Conservation (phyloP, 257 asterid species). For the Nyctanthes arbortristis region DNA sequence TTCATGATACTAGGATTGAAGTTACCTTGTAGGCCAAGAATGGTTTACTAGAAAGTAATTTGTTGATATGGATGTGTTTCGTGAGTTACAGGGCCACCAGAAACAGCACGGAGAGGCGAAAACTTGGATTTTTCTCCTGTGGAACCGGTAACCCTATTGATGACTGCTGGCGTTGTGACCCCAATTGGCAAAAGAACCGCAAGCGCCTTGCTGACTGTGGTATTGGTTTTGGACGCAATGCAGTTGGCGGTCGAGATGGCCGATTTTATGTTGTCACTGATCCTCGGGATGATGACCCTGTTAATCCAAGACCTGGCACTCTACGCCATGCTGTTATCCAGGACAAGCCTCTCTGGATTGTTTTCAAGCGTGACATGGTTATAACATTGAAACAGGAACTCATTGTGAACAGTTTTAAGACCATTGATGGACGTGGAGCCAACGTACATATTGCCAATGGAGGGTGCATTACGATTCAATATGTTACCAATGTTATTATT, state of each 20-base stretch:
- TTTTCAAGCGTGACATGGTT: conserved; percentile 88
- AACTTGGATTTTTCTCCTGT: conserved; percentile 82
- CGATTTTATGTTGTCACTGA: conserved; percentile 76
- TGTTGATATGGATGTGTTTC: neutral
- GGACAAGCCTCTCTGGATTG: conserved; percentile 84
- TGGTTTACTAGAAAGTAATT: neutral
- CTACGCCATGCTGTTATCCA: conserved; percentile 95
- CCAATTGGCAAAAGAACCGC: conserved; percentile 80
- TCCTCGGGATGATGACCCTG: conserved; percentile 69
- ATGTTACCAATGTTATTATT: conserved; percentile 68
- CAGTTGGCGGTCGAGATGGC: conserved; percentile 92
- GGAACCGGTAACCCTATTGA: conserved; percentile 93
- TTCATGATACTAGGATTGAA: neutral
- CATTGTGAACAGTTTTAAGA: conserved; percentile 87
- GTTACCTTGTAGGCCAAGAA: neutral
- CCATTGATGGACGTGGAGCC: conserved; percentile 81
- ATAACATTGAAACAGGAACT: conserved; percentile 80
- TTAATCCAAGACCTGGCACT: conserved; percentile 87
- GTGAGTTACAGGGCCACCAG: conserved; percentile 60
- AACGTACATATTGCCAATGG: conserved; percentile 88
- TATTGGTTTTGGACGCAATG: conserved; percentile 91
- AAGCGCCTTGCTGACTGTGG: conserved; percentile 86
- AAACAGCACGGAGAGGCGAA: conserved; percentile 83
- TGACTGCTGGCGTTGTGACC: conserved; percentile 93
- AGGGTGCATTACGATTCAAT: conserved; percentile 77